Percentiles rank a stretch among this genome's conserved stretches.
These are phyloP conservation scores for Diplogelasinospora grovesii DNA, from an alignment of 495 filamentous ascomycete genomes.

Conservation along the genomic window DNA sequence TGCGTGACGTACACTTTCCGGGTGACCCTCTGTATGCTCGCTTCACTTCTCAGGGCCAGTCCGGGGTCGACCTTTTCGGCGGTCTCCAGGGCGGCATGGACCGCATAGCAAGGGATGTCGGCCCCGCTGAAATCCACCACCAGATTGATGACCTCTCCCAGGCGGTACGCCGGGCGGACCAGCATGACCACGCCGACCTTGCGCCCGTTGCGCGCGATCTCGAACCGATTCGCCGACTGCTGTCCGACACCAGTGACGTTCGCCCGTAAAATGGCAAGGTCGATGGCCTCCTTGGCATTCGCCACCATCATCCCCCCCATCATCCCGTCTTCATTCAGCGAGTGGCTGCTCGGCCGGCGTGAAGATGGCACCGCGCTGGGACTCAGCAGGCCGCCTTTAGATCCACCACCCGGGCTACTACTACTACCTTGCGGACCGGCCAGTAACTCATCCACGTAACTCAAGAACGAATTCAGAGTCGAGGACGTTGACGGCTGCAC, in stretches of 20 bases:
- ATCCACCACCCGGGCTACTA: conserved; percentile 38
- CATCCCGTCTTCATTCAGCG: conserved; percentile 23
- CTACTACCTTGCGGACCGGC: conserved; percentile 50
- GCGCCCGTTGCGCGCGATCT: conserved; percentile 81
- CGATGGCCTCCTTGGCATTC: conserved; percentile 78
- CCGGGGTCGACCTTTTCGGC: conserved; percentile 69
- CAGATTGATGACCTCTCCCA: conserved; percentile 79
- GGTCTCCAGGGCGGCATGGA: conserved; percentile 70
- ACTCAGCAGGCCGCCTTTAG: conserved; percentile 56
- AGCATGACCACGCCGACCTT: conserved; percentile 84
- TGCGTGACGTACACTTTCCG: conserved; percentile 67
- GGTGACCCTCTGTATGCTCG: conserved; percentile 79
- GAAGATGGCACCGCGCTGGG: conserved; percentile 54
- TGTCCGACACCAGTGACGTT: conserved; percentile 55
- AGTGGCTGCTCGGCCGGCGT: conserved; percentile 44
- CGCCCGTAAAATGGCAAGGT: conserved; percentile 76
- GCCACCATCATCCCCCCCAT: conserved; percentile 23
- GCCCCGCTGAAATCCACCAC: conserved; percentile 73
- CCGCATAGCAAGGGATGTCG: conserved; percentile 70
- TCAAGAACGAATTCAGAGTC: conserved; percentile 57
- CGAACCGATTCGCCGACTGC: conserved; percentile 76
- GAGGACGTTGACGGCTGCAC: conserved; percentile 22
- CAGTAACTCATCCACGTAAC: conserved; percentile 76
- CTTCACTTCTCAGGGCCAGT: conserved; percentile 74
- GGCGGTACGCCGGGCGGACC: conserved; percentile 80